Base-by-base conservation (phyloP, 1,284 basidiomycete species). In the Cystobasidium slooffiae region DNA sequence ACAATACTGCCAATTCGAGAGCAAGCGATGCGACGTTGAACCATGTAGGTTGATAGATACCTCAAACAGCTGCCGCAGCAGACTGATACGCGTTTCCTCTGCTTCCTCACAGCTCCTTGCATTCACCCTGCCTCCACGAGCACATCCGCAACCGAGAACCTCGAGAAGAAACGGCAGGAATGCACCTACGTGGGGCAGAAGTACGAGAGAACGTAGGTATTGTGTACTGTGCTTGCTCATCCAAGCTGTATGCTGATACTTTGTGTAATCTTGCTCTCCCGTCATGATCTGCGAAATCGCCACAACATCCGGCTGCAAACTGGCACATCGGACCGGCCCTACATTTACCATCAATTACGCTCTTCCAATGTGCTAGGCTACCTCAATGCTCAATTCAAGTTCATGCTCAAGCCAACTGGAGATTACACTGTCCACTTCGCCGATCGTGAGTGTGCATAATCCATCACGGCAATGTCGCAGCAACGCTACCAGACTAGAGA, bases 401-500 rank as follows among this genome's bases (percentile, higher is more conserved):
- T 97, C 82, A 87, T 97, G 58, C 90, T 97, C 89, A 93, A 93
- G 79, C 94, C 94, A 4, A 88, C 85, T 56, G 92, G 92, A 52
- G 92, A 94, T 80, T 97, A 96, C 81, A 94, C 93, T 12, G 93
- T 93, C 2, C 93, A 97, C 83, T 94, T 97, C 81, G 93, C 92
- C 62, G 94, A 97, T 83, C 93, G 93, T 44, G 93, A 37, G 24
- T 20, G 9, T 31, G 18, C 18, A 53, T 43, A 49, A n/a, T 37
- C n/a, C 46, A 10, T 31, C 31, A 5, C 31, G 31, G 31, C 31
- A 31, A 31, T 31, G 6, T 22, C 24, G 31, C 46, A 67, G 20
- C 14, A 55, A 44, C 22, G 64, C n/a, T 20, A 37, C 67, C 2
- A 49, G 46, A n/a, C 12, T 6, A 49, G 46, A 49, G 46, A 65